phyloP scores from a whole-genome alignment of 106 monocot genomes.

The Alisma plantagoaquatica region DNA sequence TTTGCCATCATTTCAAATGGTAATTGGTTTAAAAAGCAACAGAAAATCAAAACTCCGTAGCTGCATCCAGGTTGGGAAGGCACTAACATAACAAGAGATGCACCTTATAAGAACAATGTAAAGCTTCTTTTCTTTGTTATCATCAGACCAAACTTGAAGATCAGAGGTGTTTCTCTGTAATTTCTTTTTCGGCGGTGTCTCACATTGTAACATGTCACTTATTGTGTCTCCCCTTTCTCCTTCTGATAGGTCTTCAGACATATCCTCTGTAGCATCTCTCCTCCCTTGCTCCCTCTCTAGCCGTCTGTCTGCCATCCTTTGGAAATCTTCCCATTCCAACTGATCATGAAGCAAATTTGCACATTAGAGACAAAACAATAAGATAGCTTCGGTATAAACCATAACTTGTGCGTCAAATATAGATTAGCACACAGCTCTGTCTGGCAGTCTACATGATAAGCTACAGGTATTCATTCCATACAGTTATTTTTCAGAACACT shows the following conservation, averaged over 20 bases:
- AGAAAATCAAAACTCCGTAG: too few species aligned
- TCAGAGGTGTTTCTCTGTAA: slow-evolving; percentile 58
- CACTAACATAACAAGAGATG: not conserved
- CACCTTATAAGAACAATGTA: slow-evolving; percentile 91
- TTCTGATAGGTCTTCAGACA: slow-evolving; percentile 89
- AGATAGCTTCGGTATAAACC: too few species aligned
- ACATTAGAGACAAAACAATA: slow-evolving; percentile 1
- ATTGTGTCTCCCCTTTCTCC: slow-evolving; percentile 70
- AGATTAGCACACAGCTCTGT: too few species aligned
- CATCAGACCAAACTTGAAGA: slow-evolving; percentile 62
- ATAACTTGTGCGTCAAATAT: too few species aligned
- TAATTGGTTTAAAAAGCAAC: too few species aligned
- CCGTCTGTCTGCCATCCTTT: slow-evolving; percentile 48
- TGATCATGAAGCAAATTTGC: slow-evolving; percentile 17
- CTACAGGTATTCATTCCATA: too few species aligned
- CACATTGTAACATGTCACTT: slow-evolving; percentile 30
- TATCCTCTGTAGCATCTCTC: slow-evolving; percentile 68
- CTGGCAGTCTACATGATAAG: too few species aligned
- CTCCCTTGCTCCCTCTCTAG: slow-evolving; percentile 72
- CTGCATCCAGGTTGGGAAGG: too few species aligned
- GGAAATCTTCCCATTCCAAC: slow-evolving; percentile 73
- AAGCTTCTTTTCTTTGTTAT: slow-evolving; percentile 78
- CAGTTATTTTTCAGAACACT: too few species aligned
- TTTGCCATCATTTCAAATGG: too few species aligned
- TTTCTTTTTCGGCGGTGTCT: slow-evolving; percentile 40